Percentiles rank a stretch among this genome's conserved stretches.
phyloP scores from a whole-genome alignment of 352 stramenopile genomes.

The Phytophthora pistaciae region DNA sequence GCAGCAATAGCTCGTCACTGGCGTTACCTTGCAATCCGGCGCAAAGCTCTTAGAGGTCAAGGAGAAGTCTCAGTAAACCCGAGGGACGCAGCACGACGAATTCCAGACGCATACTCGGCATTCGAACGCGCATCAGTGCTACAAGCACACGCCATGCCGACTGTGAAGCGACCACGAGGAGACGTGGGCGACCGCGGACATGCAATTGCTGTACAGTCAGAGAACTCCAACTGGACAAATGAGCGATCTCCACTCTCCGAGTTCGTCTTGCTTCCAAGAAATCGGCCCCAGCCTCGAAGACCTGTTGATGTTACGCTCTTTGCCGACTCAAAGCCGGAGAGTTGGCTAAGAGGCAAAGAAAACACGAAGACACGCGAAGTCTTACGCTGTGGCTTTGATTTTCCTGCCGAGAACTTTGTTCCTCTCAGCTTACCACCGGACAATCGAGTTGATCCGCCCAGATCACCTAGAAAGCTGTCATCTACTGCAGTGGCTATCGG shows the following conservation, averaged over 20 bases:
- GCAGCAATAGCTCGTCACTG: conserved; percentile 46
- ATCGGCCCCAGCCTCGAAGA: conserved; percentile 45
- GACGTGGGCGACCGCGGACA: neutral
- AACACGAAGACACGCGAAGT: conserved; percentile 14
- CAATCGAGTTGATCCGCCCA: neutral
- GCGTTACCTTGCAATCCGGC: conserved; percentile 30
- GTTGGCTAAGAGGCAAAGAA: neutral
- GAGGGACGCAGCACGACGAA: conserved; percentile 4
- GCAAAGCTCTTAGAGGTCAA: conserved; percentile 12
- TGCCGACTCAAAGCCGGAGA: conserved; percentile 7
- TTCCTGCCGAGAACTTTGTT: conserved; percentile 23
- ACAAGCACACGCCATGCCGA: neutral
- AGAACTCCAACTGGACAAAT: conserved; percentile 11
- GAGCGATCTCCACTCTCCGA: conserved; percentile 33
- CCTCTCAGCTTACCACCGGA: conserved; percentile 6
- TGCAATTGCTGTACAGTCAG: neutral
- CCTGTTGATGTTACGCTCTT: conserved; percentile 42
- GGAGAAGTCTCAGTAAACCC: neutral
- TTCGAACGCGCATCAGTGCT: neutral
- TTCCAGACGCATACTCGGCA: conserved; percentile 15
- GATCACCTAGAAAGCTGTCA: neutral
- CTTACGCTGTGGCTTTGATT: conserved; percentile 42
- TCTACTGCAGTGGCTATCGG: neutral
- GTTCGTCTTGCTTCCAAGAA: conserved; percentile 48
- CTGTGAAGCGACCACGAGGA: neutral